Percentiles rank a stretch among this genome's conserved stretches.
These are phyloP conservation scores for Capillidium heterosporum DNA, from an alignment of 371 early-diverging fungal genomes.

Conservation along the genomic window DNA sequence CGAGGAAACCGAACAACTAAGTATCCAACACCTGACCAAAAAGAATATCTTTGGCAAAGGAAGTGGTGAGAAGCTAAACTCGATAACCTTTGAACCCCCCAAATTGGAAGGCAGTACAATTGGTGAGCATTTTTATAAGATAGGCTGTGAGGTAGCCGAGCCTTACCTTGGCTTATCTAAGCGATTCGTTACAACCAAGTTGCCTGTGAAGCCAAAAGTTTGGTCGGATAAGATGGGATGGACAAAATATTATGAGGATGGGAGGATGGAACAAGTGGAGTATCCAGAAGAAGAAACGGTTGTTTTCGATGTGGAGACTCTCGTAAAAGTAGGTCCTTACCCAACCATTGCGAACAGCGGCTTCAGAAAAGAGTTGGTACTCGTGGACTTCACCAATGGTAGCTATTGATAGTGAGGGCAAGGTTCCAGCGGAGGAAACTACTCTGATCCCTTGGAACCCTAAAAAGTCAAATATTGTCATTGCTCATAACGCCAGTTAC, in stretches of 20 bases:
- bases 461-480: conserved; percentile 26
- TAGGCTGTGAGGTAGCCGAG: conserved; percentile 42
- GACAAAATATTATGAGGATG: conserved; percentile 52
- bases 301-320: conserved; percentile 81
- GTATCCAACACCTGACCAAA: conserved; percentile 31
- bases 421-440: conserved; percentile 17
- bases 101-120: conserved; percentile 33
- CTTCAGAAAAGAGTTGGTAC: conserved; percentile 65
- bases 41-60: conserved; percentile 48
- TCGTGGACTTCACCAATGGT: conserved; percentile 76
- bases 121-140: conserved; percentile 60
- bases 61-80: conserved; percentile 21
- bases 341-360: conserved; percentile 75
- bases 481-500: conserved; percentile 87
- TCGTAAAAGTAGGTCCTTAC: conserved; percentile 40
- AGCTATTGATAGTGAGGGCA: conserved; percentile 12
- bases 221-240: conserved; percentile 60
- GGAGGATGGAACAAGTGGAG: conserved; percentile 18
- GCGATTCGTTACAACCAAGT: conserved; percentile 15
- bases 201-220: conserved; percentile 18
- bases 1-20: conserved; percentile 18
- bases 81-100: conserved; percentile 27
- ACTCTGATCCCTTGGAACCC: conserved; percentile 47
- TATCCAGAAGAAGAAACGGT: conserved; percentile 41
- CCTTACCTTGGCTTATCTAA: conserved; percentile 31